Evolutionary conservation across 2,329 filamentous ascomycete species (phyloP), one percentile per base, ranked within the genome.

Genomic region (Phialophora verrucosa): DNA sequence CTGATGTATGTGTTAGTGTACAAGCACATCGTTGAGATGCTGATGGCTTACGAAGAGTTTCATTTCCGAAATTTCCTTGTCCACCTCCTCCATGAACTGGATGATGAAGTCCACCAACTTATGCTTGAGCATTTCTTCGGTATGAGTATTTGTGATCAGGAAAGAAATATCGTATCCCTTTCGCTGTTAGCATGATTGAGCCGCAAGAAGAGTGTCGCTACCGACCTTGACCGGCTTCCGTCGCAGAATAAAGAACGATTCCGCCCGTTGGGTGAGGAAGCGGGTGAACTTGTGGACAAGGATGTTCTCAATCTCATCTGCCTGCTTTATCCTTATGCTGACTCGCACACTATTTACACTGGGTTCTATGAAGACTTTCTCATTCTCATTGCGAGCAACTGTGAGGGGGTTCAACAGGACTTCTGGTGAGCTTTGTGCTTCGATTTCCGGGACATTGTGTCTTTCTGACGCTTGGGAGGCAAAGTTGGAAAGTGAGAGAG

Each of bases 41-140:
- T 27, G 66, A 31, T 10, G 44, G 58, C 58, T 42, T 63, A 97
- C 94, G 80, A 99, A 99, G 75, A 99, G 90, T 86, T 99, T 99
- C 95, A 99, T 98, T 82, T 99, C 96, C 2, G 95, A 98, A 67
- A 99, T 99, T 80, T 99, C 95, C 85, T 99, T 99, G 80, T 99
- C 96, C 4, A 99, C 96, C 79, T 99, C 95, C 80, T 99, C 94
- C 94, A 99, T 98, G 76, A 99, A 99, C 76, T 98, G 90, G 72
- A 99, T 97, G 73, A 99, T 96, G 76, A 99, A 99, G 79, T 99
- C 95, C 38, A 99, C 96, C 73, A 99, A 85, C 84, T 99, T 98
- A 79, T 99, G 94, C 84, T 98, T 98, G 77, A 98, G 80, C 93
- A 99, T 97, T 78, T 96, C 91, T 80, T 98, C 95, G 4, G 95